Percentiles rank a stretch among this genome's conserved stretches.
These are phyloP conservation scores for Starmerella apis DNA, from an alignment of 805 yeast genomes.

Conservation along the genomic window DNA sequence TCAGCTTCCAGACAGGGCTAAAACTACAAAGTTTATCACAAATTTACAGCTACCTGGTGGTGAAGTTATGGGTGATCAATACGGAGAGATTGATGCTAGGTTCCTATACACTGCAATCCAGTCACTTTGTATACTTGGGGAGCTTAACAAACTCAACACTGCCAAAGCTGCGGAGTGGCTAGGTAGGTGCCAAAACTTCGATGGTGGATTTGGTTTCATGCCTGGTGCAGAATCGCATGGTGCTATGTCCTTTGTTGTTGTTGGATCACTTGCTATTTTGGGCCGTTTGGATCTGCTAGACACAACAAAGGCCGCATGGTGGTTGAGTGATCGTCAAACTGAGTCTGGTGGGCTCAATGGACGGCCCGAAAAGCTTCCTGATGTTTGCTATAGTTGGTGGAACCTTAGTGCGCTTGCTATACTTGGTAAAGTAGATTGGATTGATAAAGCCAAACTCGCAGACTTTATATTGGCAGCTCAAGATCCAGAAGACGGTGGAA, in stretches of 20 bases:
- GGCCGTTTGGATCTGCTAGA: constrained; percentile 44
- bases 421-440: constrained; percentile 60
- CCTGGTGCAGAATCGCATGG: constrained; percentile 96
- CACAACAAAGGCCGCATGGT: constrained; percentile 45
- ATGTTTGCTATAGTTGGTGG: constrained; percentile 99
- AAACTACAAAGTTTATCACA: constrained; percentile 31
- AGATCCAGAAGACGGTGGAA: constrained; percentile 72
- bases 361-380: constrained; percentile 89
- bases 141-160: constrained; percentile 41
- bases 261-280: constrained; percentile 68
- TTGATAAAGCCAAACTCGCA: constrained; percentile 52
- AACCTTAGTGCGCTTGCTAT: constrained; percentile 67
- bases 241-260: constrained; percentile 65
- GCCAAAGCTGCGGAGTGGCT: constrained; percentile 56
- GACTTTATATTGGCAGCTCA: constrained; percentile 67
- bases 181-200: constrained; percentile 68
- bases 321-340: constrained; percentile 88
- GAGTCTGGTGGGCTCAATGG: constrained; percentile 89
- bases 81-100: constrained; percentile 88
- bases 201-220: constrained; percentile 87
- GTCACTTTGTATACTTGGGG: constrained; percentile 57
- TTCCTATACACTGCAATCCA: constrained; percentile 77
- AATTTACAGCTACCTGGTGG: constrained; percentile 51
- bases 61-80: constrained; percentile 77
- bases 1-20: constrained; percentile 29